Percentiles rank a stretch among this genome's conserved stretches.
Evolutionary conservation across 257 asterid genomes (phyloP).

Genomic region (Lycium barbarum): DNA sequence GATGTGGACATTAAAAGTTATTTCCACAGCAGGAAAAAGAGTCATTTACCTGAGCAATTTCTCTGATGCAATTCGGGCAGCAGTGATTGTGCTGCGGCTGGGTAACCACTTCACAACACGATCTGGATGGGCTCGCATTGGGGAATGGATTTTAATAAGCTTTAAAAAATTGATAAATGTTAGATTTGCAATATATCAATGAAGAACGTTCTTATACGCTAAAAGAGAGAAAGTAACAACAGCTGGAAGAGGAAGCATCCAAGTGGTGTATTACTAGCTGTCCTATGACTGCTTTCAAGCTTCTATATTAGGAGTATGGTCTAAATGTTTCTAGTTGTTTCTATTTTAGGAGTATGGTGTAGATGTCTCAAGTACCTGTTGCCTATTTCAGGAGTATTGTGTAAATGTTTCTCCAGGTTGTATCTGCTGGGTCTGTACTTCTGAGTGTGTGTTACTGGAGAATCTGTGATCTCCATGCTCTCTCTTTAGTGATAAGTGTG

Average conservation of each 20-base stretch:
- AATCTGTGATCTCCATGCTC: constrained; percentile 12
- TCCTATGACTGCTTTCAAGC: neutral
- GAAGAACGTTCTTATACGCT: neutral
- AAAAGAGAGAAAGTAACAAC: constrained; percentile 23
- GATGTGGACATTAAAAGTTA: neutral
- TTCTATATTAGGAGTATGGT: neutral
- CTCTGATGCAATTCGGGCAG: constrained; percentile 86
- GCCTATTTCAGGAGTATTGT: neutral
- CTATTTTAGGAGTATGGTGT: neutral
- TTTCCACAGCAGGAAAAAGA: too few species aligned
- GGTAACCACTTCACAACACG: constrained; percentile 83
- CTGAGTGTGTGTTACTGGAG: neutral
- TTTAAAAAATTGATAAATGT: constrained; percentile 33
- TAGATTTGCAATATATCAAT: neutral
- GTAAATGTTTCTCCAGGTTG: constrained; percentile 4
- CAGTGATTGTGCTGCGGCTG: constrained; percentile 60
- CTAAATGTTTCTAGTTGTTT: neutral
- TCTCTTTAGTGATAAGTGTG: neutral
- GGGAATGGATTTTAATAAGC: constrained; percentile 95
- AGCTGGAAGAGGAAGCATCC: constrained; percentile 2
- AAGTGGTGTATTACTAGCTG: neutral
- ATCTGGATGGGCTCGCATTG: constrained; percentile 88
- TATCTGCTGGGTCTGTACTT: neutral
- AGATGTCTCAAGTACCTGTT: neutral
- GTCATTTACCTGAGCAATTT: constrained; percentile 68